phyloP scores from a whole-genome alignment of 192 early-diverging fungal species.

The Coemansia sp. region DNA sequence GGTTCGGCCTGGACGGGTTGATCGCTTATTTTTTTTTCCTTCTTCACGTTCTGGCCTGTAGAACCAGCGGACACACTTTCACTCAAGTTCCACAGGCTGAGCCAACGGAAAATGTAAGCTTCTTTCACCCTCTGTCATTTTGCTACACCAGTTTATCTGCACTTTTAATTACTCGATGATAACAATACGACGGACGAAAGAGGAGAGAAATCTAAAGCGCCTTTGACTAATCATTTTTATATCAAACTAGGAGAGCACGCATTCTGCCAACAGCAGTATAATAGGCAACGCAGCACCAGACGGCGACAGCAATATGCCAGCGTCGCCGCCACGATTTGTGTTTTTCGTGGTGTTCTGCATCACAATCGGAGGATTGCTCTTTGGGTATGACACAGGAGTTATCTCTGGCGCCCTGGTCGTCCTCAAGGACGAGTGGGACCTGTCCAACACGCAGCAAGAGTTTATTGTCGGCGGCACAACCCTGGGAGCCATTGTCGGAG shows the following conservation, averaged over 20 bases:
- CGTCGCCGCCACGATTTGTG: conserved; percentile 41
- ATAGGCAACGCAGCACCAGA: neutral
- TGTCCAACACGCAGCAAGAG: conserved; percentile 51
- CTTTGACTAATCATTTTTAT: neutral
- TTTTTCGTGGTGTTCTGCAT: conserved; percentile 55
- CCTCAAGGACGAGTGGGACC: conserved; percentile 48
- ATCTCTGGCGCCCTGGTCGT: conserved; percentile 54
- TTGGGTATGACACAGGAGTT: conserved; percentile 58
- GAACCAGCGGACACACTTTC: conserved; percentile 11
- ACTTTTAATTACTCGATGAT: neutral
- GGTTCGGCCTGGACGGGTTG: neutral
- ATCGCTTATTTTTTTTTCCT: neutral
- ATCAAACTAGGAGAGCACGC: neutral
- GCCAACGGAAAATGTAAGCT: conserved; percentile 22
- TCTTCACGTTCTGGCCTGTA: conserved; percentile 4
- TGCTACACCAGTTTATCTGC: neutral
- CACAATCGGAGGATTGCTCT: conserved; percentile 56
- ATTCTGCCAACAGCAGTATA: conserved; percentile 1
- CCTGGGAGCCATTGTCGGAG: conserved; percentile 62
- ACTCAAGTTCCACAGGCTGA: conserved; percentile 24
- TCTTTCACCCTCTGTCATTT: neutral
- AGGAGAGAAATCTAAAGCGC: too few relatives aligned
- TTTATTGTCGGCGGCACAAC: conserved; percentile 55
- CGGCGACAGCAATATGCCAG: conserved; percentile 12
- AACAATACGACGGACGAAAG: neutral